Percentiles rank a stretch among this genome's conserved stretches.
Evolutionary conservation across 495 filamentous ascomycete genomes (phyloP).

Genomic region (Hypoxylon lienhwacheense): DNA sequence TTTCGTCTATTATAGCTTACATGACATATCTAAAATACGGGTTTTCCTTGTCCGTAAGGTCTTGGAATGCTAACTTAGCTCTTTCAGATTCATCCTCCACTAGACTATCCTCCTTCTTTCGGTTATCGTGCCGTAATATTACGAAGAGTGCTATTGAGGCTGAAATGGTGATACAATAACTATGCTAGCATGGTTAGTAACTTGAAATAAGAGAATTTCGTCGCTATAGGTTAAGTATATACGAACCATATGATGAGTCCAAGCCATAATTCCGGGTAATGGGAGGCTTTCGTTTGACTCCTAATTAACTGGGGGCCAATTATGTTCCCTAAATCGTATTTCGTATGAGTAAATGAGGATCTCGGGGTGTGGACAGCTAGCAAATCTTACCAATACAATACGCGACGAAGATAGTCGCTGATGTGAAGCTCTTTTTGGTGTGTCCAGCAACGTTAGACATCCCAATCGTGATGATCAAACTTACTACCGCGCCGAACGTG

Average conservation of each 20-base stretch:
- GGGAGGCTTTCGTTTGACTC: conserved; percentile 58
- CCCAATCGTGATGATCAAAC: conserved; percentile 65
- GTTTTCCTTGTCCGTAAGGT: conserved; percentile 78
- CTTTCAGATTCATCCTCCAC: conserved; percentile 61
- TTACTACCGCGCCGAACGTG: conserved; percentile 68
- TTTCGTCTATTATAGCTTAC: conserved; percentile 8
- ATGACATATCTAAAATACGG: conserved; percentile 70
- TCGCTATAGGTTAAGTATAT: neutral
- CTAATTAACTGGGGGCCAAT: conserved; percentile 72
- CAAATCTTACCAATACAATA: conserved; percentile 62
- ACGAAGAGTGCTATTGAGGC: conserved; percentile 58
- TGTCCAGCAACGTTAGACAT: conserved; percentile 75
- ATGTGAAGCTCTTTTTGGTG: conserved; percentile 77
- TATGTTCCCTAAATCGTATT: conserved; percentile 51
- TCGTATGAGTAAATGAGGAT: conserved; percentile 4
- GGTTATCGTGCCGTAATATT: conserved; percentile 61
- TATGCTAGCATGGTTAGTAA: conserved; percentile 32
- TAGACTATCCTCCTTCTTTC: conserved; percentile 45
- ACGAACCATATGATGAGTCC: conserved; percentile 71
- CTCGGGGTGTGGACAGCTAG: conserved; percentile 39
- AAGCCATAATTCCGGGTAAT: conserved; percentile 72
- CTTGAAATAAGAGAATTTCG: neutral
- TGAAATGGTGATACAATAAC: conserved; percentile 68
- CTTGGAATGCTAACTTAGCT: conserved; percentile 67
- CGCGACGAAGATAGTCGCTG: conserved; percentile 70